Evolutionary conservation across 2,329 filamentous ascomycete genomes (phyloP).

Genomic region (Dactylella cylindrospora): DNA sequence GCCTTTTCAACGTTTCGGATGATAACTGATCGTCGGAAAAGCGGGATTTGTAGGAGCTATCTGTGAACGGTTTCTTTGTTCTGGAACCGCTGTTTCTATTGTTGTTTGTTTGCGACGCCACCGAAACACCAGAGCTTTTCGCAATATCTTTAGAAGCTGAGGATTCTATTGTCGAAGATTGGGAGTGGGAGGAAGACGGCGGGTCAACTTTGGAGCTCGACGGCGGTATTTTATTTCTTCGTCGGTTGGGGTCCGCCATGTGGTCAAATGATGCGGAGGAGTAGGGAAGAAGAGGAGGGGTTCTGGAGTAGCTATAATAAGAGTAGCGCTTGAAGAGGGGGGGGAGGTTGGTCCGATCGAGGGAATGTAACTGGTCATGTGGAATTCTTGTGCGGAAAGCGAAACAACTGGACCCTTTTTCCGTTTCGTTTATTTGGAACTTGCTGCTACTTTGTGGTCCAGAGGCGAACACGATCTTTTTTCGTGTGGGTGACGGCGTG

Average conservation of each 20-base stretch:
- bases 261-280: background rate
- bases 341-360: constrained; percentile 5
- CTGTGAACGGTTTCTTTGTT: constrained; percentile 33
- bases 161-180: background rate
- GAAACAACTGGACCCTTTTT: constrained; percentile 28
- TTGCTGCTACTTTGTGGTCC: too few relatives aligned
- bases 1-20: constrained; percentile 5
- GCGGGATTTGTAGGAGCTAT: constrained; percentile 31
- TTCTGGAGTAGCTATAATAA: constrained; percentile 16
- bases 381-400: constrained; percentile 8
- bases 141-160: background rate
- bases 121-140: constrained; percentile 3
- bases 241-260: constrained; percentile 24
- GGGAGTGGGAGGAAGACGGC: constrained; percentile 1
- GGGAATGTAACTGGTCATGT: constrained; percentile 7
- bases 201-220: too few relatives aligned
- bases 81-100: constrained; percentile 15
- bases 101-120: constrained; percentile 12
- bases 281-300: constrained; percentile 15
- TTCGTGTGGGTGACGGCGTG: too few relatives aligned
- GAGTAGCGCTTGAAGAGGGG: constrained; percentile 4
- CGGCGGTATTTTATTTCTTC: background rate
- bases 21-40: constrained; percentile 14
- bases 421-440: background rate
- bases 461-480: too few relatives aligned